These are phyloP conservation scores for Thielaviopsis populi DNA, from an alignment of 2,329 filamentous ascomycete genomes.

Conservation along the genomic window DNA sequence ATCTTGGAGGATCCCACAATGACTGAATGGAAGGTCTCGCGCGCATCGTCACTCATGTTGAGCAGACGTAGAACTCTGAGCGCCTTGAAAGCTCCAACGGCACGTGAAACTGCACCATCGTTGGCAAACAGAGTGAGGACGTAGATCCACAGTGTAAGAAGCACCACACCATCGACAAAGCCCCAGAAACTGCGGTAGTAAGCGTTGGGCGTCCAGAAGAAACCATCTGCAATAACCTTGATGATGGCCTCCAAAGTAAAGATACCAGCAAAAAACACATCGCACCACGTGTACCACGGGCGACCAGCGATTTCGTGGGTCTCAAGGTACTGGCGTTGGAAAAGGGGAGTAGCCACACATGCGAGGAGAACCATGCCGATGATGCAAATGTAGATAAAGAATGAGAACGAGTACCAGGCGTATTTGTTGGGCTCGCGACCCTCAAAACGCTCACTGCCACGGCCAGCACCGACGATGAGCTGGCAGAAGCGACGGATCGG, in stretches of 20 bases:
- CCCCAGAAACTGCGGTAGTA: conserved; percentile 96
- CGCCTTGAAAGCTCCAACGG: conserved; percentile 93
- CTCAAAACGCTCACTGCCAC: conserved; percentile 74
- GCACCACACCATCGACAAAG: conserved; percentile 80
- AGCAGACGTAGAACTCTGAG: conserved; percentile 78
- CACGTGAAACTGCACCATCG: conserved; percentile 72
- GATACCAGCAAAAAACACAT: conserved; percentile 73
- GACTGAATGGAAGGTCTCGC: conserved; percentile 94
- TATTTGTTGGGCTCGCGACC: conserved; percentile 78
- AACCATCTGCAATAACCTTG: conserved; percentile 88
- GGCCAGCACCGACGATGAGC: conserved; percentile 75
- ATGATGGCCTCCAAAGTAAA: conserved; percentile 79
- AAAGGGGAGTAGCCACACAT: conserved; percentile 85
- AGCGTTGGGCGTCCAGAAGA: conserved; percentile 93
- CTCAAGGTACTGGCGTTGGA: conserved; percentile 74
- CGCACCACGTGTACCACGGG: conserved; percentile 84
- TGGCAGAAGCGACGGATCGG: conserved; percentile 72
- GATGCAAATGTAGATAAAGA: conserved; percentile 84
- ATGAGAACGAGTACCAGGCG: conserved; percentile 85
- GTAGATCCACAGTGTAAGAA: conserved; percentile 91
- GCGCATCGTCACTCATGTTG: conserved; percentile 89
- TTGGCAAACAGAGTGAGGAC: conserved; percentile 69
- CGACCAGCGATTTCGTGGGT: conserved; percentile 28
- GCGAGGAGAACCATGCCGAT: conserved; percentile 96
- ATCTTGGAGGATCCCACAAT: conserved; percentile 92